These are phyloP conservation scores for Chalara sp. DNA, from an alignment of 2,329 filamentous ascomycete species.

Conservation along the genomic window DNA sequence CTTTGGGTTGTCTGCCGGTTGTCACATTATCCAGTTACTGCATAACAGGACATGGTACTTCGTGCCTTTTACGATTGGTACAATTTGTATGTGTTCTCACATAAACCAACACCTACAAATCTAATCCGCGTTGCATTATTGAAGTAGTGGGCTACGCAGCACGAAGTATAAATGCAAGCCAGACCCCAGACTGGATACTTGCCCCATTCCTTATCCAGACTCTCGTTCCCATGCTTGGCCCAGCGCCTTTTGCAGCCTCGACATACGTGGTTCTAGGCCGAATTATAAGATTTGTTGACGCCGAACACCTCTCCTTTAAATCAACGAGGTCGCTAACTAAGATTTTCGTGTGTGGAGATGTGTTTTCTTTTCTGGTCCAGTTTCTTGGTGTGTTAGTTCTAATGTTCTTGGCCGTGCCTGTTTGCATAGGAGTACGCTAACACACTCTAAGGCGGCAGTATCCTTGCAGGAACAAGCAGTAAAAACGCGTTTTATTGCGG, in stretches of 20 bases:
- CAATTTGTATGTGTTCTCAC: too few species aligned
- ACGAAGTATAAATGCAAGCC: conserved; percentile 29
- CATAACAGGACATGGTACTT: too few species aligned
- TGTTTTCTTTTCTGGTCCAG: conserved; percentile 38
- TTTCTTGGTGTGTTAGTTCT: too few species aligned
- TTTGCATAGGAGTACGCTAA: too few species aligned
- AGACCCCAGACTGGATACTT: conserved; percentile 25
- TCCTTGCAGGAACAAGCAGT: conserved; percentile 27
- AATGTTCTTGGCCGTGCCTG: too few species aligned
- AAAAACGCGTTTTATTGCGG: not conserved
- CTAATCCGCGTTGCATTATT: too few species aligned
- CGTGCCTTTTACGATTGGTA: too few species aligned
- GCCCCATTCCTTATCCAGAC: conserved; percentile 21
- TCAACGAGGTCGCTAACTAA: conserved; percentile 39
- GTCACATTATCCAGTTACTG: too few species aligned
- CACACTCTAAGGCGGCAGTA: too few species aligned
- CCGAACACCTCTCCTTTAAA: conserved; percentile 25
- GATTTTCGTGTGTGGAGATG: conserved; percentile 46
- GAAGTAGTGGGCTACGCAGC: conserved; percentile 8
- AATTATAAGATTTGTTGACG: conserved; percentile 5
- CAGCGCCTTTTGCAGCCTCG: conserved; percentile 18
- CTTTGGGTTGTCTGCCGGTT: too few species aligned
- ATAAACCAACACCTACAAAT: too few species aligned
- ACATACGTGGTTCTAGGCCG: conserved; percentile 19
- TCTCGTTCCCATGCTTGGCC: conserved; percentile 15